Percentiles rank a stretch among this genome's conserved stretches.
Conservation (phyloP, 257 asterid genomes). For the Solanum medicagineum region DNA sequence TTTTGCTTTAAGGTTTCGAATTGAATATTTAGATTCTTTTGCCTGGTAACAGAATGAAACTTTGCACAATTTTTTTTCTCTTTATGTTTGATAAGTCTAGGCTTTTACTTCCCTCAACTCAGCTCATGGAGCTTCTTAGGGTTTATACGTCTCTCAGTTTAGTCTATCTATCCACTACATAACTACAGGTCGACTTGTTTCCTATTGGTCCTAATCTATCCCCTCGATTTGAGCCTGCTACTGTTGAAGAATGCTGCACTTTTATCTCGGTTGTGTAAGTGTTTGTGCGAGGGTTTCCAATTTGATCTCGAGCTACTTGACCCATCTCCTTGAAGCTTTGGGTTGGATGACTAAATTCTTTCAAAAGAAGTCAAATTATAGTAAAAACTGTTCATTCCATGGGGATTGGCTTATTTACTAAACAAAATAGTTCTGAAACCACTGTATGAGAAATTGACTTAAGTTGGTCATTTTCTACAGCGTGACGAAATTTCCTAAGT, state of each 20-base stretch:
- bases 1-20: background rate
- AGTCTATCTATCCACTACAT: background rate
- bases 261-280: background rate
- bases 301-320: background rate
- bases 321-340: background rate
- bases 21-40: background rate
- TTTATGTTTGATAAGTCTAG: background rate
- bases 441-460: background rate
- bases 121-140: background rate
- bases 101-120: background rate
- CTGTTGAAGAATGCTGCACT: background rate
- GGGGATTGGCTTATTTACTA: background rate
- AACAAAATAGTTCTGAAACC: background rate
- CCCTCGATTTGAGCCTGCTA: background rate
- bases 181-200: background rate
- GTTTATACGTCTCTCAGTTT: background rate
- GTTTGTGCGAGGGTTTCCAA: background rate
- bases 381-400: background rate
- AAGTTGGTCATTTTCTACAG: background rate
- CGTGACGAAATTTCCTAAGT: background rate
- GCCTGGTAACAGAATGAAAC: background rate
- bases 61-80: background rate
- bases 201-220: background rate
- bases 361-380: background rate
- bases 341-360: background rate